phyloP scores from a whole-genome alignment of 345 rosid species.

The Schrenkiella parvula region DNA sequence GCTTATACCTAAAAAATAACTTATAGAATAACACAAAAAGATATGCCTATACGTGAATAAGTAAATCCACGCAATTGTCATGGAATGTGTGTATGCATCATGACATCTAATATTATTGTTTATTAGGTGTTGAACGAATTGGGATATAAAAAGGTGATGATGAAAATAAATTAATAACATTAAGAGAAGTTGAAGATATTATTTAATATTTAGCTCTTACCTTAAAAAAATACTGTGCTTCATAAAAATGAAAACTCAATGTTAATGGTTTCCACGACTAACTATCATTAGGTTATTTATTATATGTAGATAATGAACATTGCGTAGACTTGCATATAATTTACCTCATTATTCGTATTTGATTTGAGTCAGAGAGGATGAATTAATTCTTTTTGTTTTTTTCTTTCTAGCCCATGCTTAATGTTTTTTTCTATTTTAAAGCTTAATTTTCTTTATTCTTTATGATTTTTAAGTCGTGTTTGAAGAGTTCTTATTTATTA shows the following conservation, averaged over 20 bases:
- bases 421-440: no score
- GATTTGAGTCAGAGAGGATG: no score
- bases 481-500: no score
- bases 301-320: background rate
- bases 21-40: slow-evolving; percentile 5
- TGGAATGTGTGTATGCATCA: slow-evolving; percentile 26
- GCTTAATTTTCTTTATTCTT: no score
- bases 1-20: slow-evolving; percentile 5
- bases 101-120: background rate
- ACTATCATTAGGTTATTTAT: background rate
- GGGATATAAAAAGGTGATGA: background rate
- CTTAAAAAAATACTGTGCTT: background rate
- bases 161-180: background rate
- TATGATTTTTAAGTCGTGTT: no score
- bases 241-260: background rate
- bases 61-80: slow-evolving; percentile 5
- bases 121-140: background rate
- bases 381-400: no score
- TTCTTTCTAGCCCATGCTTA: no score
- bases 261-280: slow-evolving; percentile 14
- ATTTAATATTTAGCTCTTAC: background rate
- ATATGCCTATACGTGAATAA: background rate
- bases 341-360: background rate
- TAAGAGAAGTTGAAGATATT: slow-evolving; percentile 1
- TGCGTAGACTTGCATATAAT: background rate